These are phyloP conservation scores for Alternaria atra DNA, from an alignment of 2,329 filamentous ascomycete genomes.

Conservation along the genomic window DNA sequence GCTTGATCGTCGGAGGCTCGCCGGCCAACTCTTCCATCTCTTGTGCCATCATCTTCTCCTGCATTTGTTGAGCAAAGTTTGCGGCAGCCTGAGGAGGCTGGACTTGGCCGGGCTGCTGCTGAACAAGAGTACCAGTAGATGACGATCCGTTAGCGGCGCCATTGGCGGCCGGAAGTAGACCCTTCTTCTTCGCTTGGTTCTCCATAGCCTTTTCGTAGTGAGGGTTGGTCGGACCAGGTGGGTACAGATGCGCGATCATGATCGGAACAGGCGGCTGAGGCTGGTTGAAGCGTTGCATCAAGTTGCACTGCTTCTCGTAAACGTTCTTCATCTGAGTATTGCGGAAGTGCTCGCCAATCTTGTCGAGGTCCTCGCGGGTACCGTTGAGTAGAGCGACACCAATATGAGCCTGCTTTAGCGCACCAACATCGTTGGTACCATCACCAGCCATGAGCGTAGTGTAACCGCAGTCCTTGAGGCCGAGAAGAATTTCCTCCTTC, in stretches of 20 bases:
- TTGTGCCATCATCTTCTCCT: slow-evolving; percentile 82
- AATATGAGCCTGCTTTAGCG: slow-evolving; percentile 96
- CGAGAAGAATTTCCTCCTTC: slow-evolving; percentile 97
- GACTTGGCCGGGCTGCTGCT: slow-evolving; percentile 60
- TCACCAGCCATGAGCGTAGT: slow-evolving; percentile 99
- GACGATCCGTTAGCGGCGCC: slow-evolving; percentile 38
- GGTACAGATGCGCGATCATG: slow-evolving; percentile 92
- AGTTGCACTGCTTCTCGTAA: slow-evolving; percentile 91
- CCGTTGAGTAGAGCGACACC: slow-evolving; percentile 96
- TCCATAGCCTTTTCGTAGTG: slow-evolving; percentile 92
- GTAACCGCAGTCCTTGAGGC: slow-evolving; percentile 95
- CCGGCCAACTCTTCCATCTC: slow-evolving; percentile 77
- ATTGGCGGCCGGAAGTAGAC: slow-evolving; percentile 64
- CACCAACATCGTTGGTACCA: slow-evolving; percentile 97
- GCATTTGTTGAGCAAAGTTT: slow-evolving; percentile 76
- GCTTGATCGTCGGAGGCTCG: slow-evolving; percentile 94
- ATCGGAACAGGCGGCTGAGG: slow-evolving; percentile 90
- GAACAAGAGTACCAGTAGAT: slow-evolving; percentile 32
- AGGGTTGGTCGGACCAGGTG: slow-evolving; percentile 89
- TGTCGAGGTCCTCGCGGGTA: slow-evolving; percentile 86
- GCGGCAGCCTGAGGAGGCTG: slow-evolving; percentile 69
- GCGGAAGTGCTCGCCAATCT: slow-evolving; percentile 90
- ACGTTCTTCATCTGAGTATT: slow-evolving; percentile 98
- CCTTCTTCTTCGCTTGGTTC: slow-evolving; percentile 82
- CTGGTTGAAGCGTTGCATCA: slow-evolving; percentile 97